These are phyloP conservation scores for Amylocystis lapponica DNA, from an alignment of 768 basidiomycete genomes.

Conservation along the genomic window DNA sequence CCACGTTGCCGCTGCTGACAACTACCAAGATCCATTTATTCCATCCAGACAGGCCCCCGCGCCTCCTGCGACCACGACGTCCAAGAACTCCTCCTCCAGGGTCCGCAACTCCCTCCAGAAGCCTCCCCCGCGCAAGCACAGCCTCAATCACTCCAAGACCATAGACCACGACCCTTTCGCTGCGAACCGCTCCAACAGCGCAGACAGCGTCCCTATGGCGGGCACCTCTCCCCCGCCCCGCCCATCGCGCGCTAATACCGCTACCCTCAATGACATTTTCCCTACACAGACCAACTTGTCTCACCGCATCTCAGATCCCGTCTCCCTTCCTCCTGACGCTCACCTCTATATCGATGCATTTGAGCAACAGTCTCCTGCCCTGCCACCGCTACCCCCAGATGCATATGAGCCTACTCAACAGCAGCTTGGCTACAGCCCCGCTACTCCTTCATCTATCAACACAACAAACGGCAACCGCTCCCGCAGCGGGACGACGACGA, in stretches of 20 bases:
- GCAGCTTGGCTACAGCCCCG: slow-evolving; percentile 7
- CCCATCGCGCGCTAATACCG: slow-evolving; percentile 82
- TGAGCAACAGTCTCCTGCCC: slow-evolving; percentile 4
- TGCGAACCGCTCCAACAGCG: slow-evolving; percentile 25
- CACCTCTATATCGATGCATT: slow-evolving; percentile 22
- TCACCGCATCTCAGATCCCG: slow-evolving; percentile 50
- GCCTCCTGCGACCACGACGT: slow-evolving; percentile 31
- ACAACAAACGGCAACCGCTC: slow-evolving; percentile 27
- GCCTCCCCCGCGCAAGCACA: slow-evolving; percentile 48
- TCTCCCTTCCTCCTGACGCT: slow-evolving; percentile 28
- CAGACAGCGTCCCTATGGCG: slow-evolving; percentile 27
- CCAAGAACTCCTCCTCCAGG: slow-evolving; percentile 22
- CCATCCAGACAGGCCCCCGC: slow-evolving; percentile 44
- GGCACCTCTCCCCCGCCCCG: slow-evolving; percentile 61
- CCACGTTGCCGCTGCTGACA: slow-evolving; percentile 47
- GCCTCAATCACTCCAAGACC: slow-evolving; percentile 33
- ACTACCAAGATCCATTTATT: slow-evolving; percentile 34
- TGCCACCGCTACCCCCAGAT: neutral
- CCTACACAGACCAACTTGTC: slow-evolving; percentile 35
- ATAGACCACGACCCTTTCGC: slow-evolving; percentile 60
- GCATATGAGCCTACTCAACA: neutral
- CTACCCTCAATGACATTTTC: slow-evolving; percentile 72
- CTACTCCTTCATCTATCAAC: slow-evolving; percentile 10
- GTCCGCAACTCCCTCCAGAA: slow-evolving; percentile 60
- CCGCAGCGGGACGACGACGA: slow-evolving; percentile 36